phyloP scores from a whole-genome alignment of 495 filamentous ascomycete genomes.

The Aspergillus cavernicola region DNA sequence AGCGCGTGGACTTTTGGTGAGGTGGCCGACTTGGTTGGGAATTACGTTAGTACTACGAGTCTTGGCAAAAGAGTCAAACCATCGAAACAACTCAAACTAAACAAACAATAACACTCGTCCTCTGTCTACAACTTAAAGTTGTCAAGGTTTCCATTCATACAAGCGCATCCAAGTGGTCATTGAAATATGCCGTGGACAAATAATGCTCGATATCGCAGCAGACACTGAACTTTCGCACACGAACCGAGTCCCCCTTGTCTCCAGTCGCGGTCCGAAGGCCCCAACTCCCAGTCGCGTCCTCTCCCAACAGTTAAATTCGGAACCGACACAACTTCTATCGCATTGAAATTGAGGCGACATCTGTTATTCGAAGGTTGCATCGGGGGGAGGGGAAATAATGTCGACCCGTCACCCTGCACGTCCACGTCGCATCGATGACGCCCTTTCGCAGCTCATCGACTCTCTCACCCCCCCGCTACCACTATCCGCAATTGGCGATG shows the following conservation, averaged over 20 bases:
- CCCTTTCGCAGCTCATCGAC: constrained; percentile 53
- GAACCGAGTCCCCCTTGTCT: not conserved
- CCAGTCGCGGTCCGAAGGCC: not conserved
- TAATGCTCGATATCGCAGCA: not conserved
- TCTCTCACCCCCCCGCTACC: constrained; percentile 42
- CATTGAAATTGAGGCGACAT: not conserved
- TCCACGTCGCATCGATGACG: constrained; percentile 51
- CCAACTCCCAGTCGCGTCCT: not conserved
- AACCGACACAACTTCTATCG: not conserved
- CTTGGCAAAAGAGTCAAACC: constrained; percentile 17
- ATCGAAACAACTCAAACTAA: constrained; percentile 19
- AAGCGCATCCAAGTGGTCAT: not conserved
- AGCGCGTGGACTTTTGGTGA: no score
- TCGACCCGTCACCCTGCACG: constrained; percentile 34
- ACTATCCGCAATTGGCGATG: constrained; percentile 29
- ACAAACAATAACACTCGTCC: constrained; percentile 18
- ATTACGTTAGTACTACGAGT: no score
- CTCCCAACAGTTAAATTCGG: not conserved
- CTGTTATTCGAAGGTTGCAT: not conserved
- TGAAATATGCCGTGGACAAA: constrained; percentile 3
- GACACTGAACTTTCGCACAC: not conserved
- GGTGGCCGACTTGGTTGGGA: no score
- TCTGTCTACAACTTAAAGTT: not conserved
- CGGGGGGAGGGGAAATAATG: constrained; percentile 27
- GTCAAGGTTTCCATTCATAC: not conserved